Base-by-base conservation (phyloP, 108 stramenopile genomes). In the Pseudonitzschia pungens region DNA sequence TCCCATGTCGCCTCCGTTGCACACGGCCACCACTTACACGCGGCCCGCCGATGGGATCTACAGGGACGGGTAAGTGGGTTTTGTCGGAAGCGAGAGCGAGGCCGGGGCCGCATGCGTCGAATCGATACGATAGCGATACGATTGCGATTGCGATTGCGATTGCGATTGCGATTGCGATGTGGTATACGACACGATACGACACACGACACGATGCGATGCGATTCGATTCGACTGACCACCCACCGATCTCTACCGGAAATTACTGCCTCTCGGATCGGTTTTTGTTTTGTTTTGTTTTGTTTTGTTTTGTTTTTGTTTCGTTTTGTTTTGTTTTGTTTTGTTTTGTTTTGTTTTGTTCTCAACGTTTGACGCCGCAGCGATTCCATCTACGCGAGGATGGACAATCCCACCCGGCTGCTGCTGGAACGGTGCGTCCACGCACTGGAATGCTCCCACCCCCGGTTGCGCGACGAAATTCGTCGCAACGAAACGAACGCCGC, bases 391-490 rank as follows among this genome's bases (percentile, higher is more conserved):
- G 68, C 86, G 20, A 66, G 94, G n/a, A 66, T 78, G 28, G 83
- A 86, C 66, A 95, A 92, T 83, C 89, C 94, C n/a, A 95, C 92
- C 14, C 73, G 90, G 36, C 72, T 80, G 57, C 28, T 85, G 44
- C 63, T 95, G 36, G 90, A 95, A 63, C 78, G 83, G 32, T 69
- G 82, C 0, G 65, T 92, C 15, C 82, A 78, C 26, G 36, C 69
- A 36, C 65, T 95, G 42, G 94, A 95, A 79, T 74, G 65, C 27
- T 53, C 82, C 62, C 45, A 48, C 14, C 45, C 10, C 9, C 72
- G 70, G 50, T 32, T 53, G 2, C 12, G 0, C 0, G 0, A 33
- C 32, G 67, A 22, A 14, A 28, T 29, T 0, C 22, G 7, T 1
- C 32, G 16, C 11, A 22, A 53, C 26, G 66, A 68, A 51, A 69